phyloP scores from a whole-genome alignment of 345 rosid species.

The Syzygium aromaticum region DNA sequence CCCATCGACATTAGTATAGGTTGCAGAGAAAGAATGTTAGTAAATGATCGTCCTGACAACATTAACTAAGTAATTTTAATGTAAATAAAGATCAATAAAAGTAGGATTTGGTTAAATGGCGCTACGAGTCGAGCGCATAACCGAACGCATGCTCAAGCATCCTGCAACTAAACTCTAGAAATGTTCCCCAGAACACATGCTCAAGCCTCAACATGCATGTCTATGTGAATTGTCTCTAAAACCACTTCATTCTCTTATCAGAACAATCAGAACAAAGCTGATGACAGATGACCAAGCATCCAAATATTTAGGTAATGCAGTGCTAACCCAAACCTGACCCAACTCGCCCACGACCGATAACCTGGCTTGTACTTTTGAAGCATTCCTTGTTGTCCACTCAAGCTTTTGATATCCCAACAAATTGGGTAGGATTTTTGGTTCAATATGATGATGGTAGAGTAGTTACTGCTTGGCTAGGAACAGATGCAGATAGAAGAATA shows the following conservation, averaged over 20 bases:
- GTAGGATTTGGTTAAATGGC: background rate
- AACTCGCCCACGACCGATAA: background rate
- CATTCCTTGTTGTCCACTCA: background rate
- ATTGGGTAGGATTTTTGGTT: background rate
- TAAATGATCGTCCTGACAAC: background rate
- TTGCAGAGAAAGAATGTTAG: background rate
- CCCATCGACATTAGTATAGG: background rate
- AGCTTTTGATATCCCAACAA: background rate
- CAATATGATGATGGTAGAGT: background rate
- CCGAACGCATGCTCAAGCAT: background rate
- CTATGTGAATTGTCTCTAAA: background rate
- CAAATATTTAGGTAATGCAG: background rate
- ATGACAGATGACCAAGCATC: background rate
- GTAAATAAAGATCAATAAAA: background rate
- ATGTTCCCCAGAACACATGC: background rate
- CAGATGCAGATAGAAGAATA: background rate
- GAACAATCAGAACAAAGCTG: background rate
- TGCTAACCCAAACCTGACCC: background rate
- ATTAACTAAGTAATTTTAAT: background rate
- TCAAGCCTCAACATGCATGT: background rate
- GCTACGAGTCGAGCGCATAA: background rate
- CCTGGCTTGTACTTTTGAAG: background rate
- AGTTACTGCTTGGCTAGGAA: background rate
- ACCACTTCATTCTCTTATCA: background rate
- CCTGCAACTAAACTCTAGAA: background rate